A percentile compares a stretch with the other conserved stretches of the same genome.
Evolutionary conservation across 495 filamentous ascomycete genomes (phyloP).

Genomic region (Neurospora terricola): DNA sequence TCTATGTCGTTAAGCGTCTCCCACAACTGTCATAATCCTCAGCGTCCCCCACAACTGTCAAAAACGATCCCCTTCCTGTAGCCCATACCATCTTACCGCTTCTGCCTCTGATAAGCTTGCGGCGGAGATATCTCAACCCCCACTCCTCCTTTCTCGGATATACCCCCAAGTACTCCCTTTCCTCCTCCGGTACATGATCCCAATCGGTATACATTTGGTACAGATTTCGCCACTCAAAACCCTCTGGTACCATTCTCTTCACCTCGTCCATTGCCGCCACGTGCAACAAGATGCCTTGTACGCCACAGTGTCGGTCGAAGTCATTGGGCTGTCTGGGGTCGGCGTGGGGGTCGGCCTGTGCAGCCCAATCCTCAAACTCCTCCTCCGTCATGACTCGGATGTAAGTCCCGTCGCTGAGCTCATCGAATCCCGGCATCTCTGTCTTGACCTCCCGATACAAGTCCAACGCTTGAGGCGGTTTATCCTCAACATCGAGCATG

Average conservation of each 20-base stretch:
- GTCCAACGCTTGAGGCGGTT: not conserved
- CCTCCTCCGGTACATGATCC: not conserved
- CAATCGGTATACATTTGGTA: not conserved
- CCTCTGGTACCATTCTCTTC: not conserved
- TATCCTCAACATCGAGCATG: not conserved
- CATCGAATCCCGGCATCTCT: not conserved
- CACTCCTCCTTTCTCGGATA: not conserved
- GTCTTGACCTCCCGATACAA: not conserved
- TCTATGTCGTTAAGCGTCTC: not conserved
- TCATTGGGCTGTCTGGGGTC: not conserved
- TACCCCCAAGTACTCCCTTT: not conserved
- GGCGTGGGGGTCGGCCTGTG: not conserved
- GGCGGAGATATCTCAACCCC: not conserved
- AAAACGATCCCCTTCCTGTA: not conserved
- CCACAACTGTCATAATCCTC: not conserved
- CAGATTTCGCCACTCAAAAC: not conserved
- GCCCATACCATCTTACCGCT: not conserved
- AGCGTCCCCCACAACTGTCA: not conserved
- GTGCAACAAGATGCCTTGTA: not conserved
- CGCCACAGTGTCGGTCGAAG: not conserved
- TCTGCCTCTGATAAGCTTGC: not conserved
- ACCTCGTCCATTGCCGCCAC: not conserved
- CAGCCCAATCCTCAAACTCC: not conserved
- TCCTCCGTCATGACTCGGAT: not conserved
- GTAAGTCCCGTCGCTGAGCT: not conserved